These are phyloP conservation scores for Monilinia laxa DNA, from an alignment of 2,329 filamentous ascomycete genomes.

Conservation along the genomic window DNA sequence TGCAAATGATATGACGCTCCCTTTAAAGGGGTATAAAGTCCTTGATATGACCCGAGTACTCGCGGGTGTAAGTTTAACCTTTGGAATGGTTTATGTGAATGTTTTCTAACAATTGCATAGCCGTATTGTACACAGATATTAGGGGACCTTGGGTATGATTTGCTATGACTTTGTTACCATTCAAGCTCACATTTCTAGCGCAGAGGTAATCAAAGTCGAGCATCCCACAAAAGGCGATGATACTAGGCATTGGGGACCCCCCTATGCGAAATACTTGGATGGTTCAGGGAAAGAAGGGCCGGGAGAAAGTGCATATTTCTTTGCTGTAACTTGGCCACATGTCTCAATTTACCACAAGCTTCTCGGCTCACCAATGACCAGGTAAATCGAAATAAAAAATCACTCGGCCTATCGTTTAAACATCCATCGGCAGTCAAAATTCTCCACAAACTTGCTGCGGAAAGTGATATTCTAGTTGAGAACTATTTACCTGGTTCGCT, in stretches of 20 bases:
- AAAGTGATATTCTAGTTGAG: conserved; percentile 91
- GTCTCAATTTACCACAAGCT: conserved; percentile 4
- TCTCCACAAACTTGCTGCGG: conserved; percentile 76
- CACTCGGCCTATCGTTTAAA: conserved; percentile 86
- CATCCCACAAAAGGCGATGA: conserved; percentile 90
- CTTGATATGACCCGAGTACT: conserved; percentile 96
- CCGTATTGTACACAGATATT: conserved; percentile 97
- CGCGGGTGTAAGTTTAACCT: conserved; percentile 69
- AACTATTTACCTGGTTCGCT: conserved; percentile 92
- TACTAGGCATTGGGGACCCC: conserved; percentile 93
- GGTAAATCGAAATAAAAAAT: conserved; percentile 98
- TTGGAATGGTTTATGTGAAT: neutral
- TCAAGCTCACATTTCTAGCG: conserved; percentile 51
- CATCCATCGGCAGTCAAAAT: conserved; percentile 81
- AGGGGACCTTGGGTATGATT: conserved; percentile 81
- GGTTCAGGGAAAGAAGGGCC: conserved; percentile 62
- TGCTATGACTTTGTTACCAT: conserved; percentile 24
- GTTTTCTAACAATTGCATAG: conserved; percentile 47
- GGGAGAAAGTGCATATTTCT: conserved; percentile 92
- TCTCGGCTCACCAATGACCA: conserved; percentile 42
- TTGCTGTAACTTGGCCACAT: conserved; percentile 59
- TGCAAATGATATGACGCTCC: conserved; percentile 51
- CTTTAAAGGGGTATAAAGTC: conserved; percentile 82
- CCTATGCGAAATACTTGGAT: conserved; percentile 76
- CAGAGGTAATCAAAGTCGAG: conserved; percentile 96